These are phyloP conservation scores for Auriscalpium microsporum DNA, from an alignment of 768 basidiomycete genomes.

Conservation along the genomic window DNA sequence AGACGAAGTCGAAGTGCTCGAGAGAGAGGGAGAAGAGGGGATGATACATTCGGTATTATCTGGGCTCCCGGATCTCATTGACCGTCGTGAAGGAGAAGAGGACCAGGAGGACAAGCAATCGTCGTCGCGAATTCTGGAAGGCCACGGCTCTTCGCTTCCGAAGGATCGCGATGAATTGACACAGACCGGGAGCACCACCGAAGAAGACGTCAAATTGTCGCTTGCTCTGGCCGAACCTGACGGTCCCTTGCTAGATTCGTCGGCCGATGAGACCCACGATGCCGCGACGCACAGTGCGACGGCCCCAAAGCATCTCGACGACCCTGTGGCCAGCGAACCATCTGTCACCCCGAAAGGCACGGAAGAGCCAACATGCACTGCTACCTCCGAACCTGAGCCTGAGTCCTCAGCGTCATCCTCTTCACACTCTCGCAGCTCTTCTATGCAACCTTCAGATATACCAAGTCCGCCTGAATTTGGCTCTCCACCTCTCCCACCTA, in stretches of 20 bases:
- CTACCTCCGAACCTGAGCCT: neutral
- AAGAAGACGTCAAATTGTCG: neutral
- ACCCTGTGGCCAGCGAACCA: neutral
- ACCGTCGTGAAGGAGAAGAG: slow-evolving; percentile 25
- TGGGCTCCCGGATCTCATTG: slow-evolving; percentile 50
- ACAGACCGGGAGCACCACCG: neutral
- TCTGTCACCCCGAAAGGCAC: neutral
- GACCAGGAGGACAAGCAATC: slow-evolving; percentile 1
- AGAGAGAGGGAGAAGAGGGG: slow-evolving; percentile 67
- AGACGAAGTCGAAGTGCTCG: slow-evolving; percentile 50
- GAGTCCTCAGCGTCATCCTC: neutral
- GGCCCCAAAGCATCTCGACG: neutral
- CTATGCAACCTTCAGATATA: too few relatives aligned
- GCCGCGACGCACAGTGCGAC: neutral
- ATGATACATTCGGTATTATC: slow-evolving; percentile 74
- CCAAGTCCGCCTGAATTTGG: neutral
- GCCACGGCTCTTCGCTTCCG: neutral
- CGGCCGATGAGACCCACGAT: neutral
- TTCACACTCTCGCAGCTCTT: neutral
- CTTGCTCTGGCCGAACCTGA: neutral
- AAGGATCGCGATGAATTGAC: neutral
- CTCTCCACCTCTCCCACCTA: neutral
- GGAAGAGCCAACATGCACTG: neutral
- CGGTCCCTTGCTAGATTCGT: too few relatives aligned
- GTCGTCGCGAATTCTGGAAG: neutral